Base-by-base conservation (phyloP, 1,284 basidiomycete species). In the Melampsora occidentalis region DNA sequence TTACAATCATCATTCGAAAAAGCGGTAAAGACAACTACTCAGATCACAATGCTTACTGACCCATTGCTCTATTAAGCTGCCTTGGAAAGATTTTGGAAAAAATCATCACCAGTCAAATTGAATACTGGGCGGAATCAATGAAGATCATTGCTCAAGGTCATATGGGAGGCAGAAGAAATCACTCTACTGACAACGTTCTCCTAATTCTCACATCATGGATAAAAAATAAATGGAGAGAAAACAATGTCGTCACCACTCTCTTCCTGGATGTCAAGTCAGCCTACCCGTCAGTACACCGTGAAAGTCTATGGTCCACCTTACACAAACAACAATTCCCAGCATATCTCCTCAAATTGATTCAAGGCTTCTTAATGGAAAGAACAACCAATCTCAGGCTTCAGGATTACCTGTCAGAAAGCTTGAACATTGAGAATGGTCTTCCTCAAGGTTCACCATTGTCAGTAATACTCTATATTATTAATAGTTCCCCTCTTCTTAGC, bases 251-350 rank as follows among this genome's bases (percentile, higher is more conserved):
- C 3, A 10, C 22, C 18, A 61, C 59, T 28, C 61, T 71, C 16
- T 72, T 66, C 35, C 63, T 72, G 14, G 63, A 72, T 72, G 62
- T 72, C 6, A 72, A 66, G 63, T 64, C 62, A 18, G 71, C 71
- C 9, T 72, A 20, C 39, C 71, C 62, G 20, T 51, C 49, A 35
- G 62, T 72, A 1, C 18, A 64, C n/a, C 31, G 14, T 39, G 46
- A 72, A 33, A n/a, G 48, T 1, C 39, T 72, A 2, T 31, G 48
- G 18, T n/a, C 49, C 48, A 64, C 22, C 4, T 35, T 72, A 16
- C 25, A 22, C 28, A 35, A 14, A n/a, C 10, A 53, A 6, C 25
- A 31, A 18, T 16, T 5, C 49, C 71, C 62, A 20, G 6, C 10
- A n/a, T 49, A 66, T 25, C 18, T 72, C 12, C 10, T 39, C 9